Evolutionary conservation across 108 stramenopile genomes (phyloP).

Genomic region (Halocafeteria seosinensis): DNA sequence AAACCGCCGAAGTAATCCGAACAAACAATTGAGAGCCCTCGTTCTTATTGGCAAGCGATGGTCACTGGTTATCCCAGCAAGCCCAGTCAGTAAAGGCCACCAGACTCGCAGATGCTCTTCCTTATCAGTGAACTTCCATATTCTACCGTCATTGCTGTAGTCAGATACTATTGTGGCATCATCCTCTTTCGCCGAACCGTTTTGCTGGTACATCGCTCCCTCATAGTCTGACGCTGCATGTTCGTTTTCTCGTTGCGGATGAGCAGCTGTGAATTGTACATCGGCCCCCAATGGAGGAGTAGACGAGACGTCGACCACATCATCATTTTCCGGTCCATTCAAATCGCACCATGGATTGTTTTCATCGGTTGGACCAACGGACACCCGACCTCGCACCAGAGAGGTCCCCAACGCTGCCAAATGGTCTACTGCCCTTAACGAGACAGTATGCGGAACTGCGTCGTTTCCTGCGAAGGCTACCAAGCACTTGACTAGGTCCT

Average conservation of each 20-base stretch:
- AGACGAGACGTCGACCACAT: background rate
- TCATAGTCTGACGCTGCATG: background rate
- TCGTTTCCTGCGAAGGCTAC: constrained; percentile 61
- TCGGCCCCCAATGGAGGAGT: background rate
- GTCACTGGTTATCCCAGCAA: constrained; percentile 64
- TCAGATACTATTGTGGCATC: background rate
- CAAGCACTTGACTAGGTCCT: constrained; percentile 69
- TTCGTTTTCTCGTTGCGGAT: background rate
- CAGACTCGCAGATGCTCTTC: constrained; percentile 59
- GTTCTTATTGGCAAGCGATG: constrained; percentile 37
- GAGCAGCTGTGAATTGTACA: background rate
- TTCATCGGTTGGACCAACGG: background rate
- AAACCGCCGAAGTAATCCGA: constrained; percentile 14
- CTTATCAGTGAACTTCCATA: background rate
- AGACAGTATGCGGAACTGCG: constrained; percentile 41
- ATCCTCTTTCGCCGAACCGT: constrained; percentile 1
- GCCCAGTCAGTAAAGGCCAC: constrained; percentile 86
- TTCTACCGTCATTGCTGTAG: background rate
- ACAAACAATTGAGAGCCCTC: constrained; percentile 17
- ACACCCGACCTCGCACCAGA: constrained; percentile 36
- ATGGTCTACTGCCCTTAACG: constrained; percentile 37
- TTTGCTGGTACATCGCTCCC: background rate
- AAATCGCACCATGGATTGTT: background rate
- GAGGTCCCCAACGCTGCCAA: constrained; percentile 46
- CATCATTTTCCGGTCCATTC: background rate